Conservation (phyloP, 1,139 yeast genomes). For the Oligophagozyma castellii region DNA sequence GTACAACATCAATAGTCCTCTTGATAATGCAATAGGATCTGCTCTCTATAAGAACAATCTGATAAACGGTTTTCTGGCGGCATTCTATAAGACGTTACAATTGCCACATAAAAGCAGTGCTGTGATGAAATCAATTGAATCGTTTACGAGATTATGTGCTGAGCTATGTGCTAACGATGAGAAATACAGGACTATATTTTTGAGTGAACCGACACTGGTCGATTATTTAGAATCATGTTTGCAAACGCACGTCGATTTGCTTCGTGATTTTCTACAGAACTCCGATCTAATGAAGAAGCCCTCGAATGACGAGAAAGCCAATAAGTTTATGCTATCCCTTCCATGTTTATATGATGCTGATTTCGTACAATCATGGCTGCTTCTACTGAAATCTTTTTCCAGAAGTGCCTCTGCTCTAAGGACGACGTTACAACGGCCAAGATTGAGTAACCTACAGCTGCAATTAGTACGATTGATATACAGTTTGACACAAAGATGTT, state of each 20-base stretch:
- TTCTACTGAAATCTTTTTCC: constrained; percentile 53
- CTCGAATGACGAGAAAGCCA: constrained; percentile 1
- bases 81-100: constrained; percentile 14
- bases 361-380: constrained; percentile 17
- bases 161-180: constrained; percentile 20
- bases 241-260: constrained; percentile 11
- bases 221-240: constrained; percentile 15
- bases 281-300: constrained; percentile 7
- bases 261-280: constrained; percentile 12
- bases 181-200: constrained; percentile 12
- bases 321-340: constrained; percentile 3
- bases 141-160: constrained; percentile 18
- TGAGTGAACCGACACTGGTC: constrained; percentile 13
- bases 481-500: constrained; percentile 16
- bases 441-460: constrained; percentile 37
- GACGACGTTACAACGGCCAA: constrained; percentile 50
- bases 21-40: constrained; percentile 16
- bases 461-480: constrained; percentile 26
- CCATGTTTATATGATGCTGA: constrained; percentile 19
- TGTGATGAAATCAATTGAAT: constrained; percentile 10
- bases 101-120: constrained; percentile 9
- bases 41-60: constrained; percentile 16
- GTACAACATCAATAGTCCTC: constrained; percentile 16
- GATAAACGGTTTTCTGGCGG: constrained; percentile 14
- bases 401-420: constrained; percentile 59